Evolutionary conservation across 768 basidiomycete genomes (phyloP).

Genomic region (Termitomyces sp.): DNA sequence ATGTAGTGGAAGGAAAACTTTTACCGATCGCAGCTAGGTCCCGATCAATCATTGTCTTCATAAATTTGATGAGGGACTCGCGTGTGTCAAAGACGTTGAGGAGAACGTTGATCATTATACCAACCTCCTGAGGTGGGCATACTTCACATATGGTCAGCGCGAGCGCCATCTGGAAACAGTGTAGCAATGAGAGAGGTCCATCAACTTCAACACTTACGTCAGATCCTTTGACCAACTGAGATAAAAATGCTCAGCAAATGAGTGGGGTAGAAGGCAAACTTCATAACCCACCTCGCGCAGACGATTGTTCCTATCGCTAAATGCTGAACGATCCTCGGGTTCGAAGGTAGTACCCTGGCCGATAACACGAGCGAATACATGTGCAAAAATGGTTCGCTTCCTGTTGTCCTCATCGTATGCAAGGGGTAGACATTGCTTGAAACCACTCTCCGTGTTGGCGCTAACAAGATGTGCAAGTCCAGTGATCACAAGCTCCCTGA

Average conservation of each 20-base stretch:
- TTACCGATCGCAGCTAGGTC: conserved; percentile 79
- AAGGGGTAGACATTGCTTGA: conserved; percentile 81
- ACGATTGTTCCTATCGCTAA: conserved; percentile 45
- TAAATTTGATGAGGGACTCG: conserved; percentile 62
- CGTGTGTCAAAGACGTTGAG: conserved; percentile 85
- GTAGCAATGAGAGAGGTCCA: conserved; percentile 2
- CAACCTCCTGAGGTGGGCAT: conserved; percentile 75
- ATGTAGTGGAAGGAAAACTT: conserved; percentile 1
- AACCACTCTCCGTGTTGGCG: conserved; percentile 83
- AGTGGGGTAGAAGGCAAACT: neutral
- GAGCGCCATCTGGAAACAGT: conserved; percentile 54
- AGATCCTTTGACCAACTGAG: conserved; percentile 67
- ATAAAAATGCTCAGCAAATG: neutral
- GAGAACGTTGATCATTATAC: conserved; percentile 80
- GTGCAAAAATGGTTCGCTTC: conserved; percentile 77
- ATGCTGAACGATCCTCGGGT: conserved; percentile 46
- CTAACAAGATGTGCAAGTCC: conserved; percentile 79
- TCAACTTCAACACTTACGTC: conserved; percentile 45
- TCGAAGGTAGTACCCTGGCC: conserved; percentile 78
- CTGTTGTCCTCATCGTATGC: conserved; percentile 71
- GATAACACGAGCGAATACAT: conserved; percentile 80
- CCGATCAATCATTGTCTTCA: conserved; percentile 82
- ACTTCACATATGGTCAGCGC: conserved; percentile 86
- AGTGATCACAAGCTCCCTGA: conserved; percentile 74
- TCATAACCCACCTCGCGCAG: conserved; percentile 51